Conservation (phyloP, 148 eudicot species). For the Agrostemma githago region DNA sequence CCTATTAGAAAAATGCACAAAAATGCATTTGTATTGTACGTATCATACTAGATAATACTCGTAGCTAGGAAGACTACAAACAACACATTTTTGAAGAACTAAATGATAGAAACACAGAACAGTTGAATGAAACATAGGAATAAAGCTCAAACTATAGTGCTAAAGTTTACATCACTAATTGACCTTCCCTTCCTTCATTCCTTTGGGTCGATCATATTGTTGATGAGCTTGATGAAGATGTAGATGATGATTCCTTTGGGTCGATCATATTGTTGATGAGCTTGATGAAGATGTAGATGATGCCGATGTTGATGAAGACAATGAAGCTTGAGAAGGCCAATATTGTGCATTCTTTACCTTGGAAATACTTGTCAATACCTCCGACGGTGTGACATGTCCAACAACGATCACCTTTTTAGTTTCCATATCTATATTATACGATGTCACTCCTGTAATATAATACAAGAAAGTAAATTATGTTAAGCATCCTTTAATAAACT, state of each 20-base stretch:
- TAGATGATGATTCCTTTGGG: constrained; percentile 23
- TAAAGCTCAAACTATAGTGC: constrained; percentile 13
- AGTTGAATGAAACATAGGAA: neutral
- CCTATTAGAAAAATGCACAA: neutral
- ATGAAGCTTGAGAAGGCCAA: constrained; percentile 62
- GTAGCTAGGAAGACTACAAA: neutral
- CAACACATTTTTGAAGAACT: neutral
- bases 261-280: constrained; percentile 14
- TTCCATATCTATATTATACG: constrained; percentile 63
- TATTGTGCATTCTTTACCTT: constrained; percentile 82
- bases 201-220: constrained; percentile 10
- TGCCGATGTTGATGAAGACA: constrained; percentile 34
- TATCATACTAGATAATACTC: neutral
- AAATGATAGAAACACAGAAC: constrained; percentile 4
- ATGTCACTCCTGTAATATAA: constrained; percentile 61
- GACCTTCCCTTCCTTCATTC: neutral
- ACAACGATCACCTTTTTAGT: constrained; percentile 70
- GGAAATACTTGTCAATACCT: constrained; percentile 64
- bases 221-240: constrained; percentile 26
- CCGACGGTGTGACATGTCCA: constrained; percentile 64
- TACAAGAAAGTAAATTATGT: too few relatives aligned
- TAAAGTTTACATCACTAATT: constrained; percentile 13
- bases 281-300: constrained; percentile 31
- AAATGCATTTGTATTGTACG: neutral
- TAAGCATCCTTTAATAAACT: neutral